phyloP scores from a whole-genome alignment of 208 protist species.

The Kentomonas sorsogonicus region DNA sequence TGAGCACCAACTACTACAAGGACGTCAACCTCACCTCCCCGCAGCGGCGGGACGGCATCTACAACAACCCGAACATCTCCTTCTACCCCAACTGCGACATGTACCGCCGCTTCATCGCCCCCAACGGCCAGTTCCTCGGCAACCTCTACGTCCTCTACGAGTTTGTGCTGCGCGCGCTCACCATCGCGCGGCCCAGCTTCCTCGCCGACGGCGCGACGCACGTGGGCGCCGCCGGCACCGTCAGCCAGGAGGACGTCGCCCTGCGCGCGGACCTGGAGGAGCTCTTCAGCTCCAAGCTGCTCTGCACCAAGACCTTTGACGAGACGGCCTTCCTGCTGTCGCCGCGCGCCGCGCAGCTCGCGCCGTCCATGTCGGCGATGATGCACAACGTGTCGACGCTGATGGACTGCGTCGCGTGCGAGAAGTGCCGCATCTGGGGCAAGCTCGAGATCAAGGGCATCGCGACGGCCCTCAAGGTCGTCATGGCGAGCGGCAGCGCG shows the following conservation, averaged over 20 bases:
- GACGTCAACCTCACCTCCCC: constrained; percentile 57
- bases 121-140: constrained; percentile 53
- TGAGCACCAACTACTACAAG: constrained; percentile 79
- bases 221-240: constrained; percentile 48
- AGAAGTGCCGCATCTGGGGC: constrained; percentile 91
- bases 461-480: constrained; percentile 76
- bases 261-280: constrained; percentile 43
- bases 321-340: constrained; percentile 71
- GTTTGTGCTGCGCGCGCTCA: constrained; percentile 79
- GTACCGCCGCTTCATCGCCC: constrained; percentile 49
- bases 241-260: constrained; percentile 29
- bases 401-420: constrained; percentile 91
- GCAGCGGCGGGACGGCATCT: constrained; percentile 35
- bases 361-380: constrained; percentile 69
- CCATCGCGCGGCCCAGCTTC: constrained; percentile 61
- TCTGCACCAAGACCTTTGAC: constrained; percentile 79
- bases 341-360: constrained; percentile 35
- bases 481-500: constrained; percentile 32
- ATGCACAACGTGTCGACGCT: constrained; percentile 78
- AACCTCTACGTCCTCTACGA: constrained; percentile 88
- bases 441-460: constrained; percentile 87
- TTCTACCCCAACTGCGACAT: constrained; percentile 86
- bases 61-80: constrained; percentile 75
- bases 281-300: constrained; percentile 50
- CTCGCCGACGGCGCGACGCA: constrained; percentile 39